These are phyloP conservation scores for Candida neerlandica DNA, from an alignment of 1,139 yeast species.

Conservation along the genomic window DNA sequence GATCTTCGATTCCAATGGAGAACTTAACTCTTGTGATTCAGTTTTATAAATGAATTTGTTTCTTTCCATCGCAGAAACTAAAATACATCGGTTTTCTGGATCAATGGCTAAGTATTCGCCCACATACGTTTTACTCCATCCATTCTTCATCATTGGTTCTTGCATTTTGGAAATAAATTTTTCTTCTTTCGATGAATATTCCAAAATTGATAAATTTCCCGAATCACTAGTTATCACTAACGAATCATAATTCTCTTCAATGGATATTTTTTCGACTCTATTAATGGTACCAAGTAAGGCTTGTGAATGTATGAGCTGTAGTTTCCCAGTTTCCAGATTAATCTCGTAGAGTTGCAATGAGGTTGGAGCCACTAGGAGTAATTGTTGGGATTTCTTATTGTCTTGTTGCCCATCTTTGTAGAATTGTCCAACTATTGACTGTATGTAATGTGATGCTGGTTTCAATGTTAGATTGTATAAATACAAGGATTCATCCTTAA, in stretches of 20 bases:
- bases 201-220: constrained; percentile 67
- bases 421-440: constrained; percentile 70
- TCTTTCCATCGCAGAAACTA: constrained; percentile 73
- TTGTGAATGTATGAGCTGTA: constrained; percentile 45
- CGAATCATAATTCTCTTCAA: constrained; percentile 51
- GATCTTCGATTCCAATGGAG: constrained; percentile 73
- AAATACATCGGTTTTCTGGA: constrained; percentile 68
- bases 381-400: constrained; percentile 52
- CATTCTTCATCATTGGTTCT: constrained; percentile 76
- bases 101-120: constrained; percentile 78
- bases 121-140: constrained; percentile 73
- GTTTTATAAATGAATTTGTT: constrained; percentile 63
- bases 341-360: constrained; percentile 53
- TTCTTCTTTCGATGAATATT: constrained; percentile 41
- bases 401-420: constrained; percentile 29
- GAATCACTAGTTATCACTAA: constrained; percentile 80
- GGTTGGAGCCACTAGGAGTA: constrained; percentile 61
- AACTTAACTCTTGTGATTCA: constrained; percentile 47
- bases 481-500: constrained; percentile 41
- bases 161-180: constrained; percentile 54
- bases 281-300: constrained; percentile 65
- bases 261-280: constrained; percentile 53
- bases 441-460: constrained; percentile 53
- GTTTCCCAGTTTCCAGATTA: constrained; percentile 57
- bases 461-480: constrained; percentile 71